Conservation (phyloP, 2,329 filamentous ascomycete species). For the Apiospora saccharicola region DNA sequence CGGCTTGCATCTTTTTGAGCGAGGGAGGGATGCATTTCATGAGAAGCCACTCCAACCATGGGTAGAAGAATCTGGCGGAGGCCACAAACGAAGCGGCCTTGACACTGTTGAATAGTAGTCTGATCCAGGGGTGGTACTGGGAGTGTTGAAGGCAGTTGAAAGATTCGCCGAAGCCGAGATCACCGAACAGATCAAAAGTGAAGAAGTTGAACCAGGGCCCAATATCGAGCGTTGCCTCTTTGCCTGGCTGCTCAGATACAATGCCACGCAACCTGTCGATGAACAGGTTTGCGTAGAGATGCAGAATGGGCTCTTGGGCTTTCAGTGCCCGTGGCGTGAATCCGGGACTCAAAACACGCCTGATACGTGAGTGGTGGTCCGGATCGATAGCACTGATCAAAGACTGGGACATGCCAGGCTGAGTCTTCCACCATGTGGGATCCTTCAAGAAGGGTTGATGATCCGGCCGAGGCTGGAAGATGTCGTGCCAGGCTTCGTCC, state of each 20-base stretch:
- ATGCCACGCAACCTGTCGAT: constrained; percentile 31
- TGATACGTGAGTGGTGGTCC: constrained; percentile 35
- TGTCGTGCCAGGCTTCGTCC: constrained; percentile 33
- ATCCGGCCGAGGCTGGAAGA: constrained; percentile 31
- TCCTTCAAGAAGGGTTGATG: constrained; percentile 38
- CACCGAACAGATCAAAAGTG: constrained; percentile 48
- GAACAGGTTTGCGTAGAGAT: constrained; percentile 38
- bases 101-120: constrained; percentile 33
- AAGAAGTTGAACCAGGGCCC: constrained; percentile 40
- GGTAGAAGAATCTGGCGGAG: constrained; percentile 37
- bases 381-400: constrained; percentile 40
- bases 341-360: constrained; percentile 35
- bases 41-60: constrained; percentile 31
- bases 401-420: constrained; percentile 34
- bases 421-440: constrained; percentile 38
- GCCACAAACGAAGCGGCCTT: constrained; percentile 35
- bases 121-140: constrained; percentile 39
- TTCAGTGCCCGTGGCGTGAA: constrained; percentile 38
- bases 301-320: constrained; percentile 40
- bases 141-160: constrained; percentile 42
- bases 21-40: constrained; percentile 32
- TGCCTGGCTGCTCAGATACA: neutral
- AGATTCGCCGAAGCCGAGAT: constrained; percentile 43
- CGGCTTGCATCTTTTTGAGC: constrained; percentile 32
- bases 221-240: constrained; percentile 30